A percentile compares a stretch with the other conserved stretches of the same genome.
These are phyloP conservation scores for Metarhizium robertsii DNA, from an alignment of 2,329 filamentous ascomycete genomes.

Conservation along the genomic window DNA sequence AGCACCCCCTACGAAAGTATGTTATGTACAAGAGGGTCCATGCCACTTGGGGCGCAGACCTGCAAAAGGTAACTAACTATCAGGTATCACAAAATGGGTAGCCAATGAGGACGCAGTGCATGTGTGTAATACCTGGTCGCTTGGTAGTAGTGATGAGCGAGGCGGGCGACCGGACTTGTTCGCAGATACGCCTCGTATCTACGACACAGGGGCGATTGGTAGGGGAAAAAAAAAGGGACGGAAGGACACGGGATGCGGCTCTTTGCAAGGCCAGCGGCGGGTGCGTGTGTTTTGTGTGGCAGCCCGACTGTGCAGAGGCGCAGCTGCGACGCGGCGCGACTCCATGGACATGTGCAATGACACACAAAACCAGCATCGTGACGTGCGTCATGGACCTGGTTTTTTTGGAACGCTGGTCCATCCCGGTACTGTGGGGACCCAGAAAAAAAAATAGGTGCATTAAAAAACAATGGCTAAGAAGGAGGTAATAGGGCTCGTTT, in stretches of 20 bases:
- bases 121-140: too few relatives aligned
- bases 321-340: neutral
- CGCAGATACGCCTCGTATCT: neutral
- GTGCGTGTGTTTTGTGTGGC: neutral
- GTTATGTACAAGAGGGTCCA: too few relatives aligned
- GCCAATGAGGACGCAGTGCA: too few relatives aligned
- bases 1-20: neutral
- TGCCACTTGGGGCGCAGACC: too few relatives aligned
- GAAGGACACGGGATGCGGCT: neutral
- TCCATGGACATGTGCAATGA: slow-evolving; percentile 1
- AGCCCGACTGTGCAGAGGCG: neutral
- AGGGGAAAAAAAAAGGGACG: neutral
- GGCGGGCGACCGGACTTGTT: neutral
- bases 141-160: neutral
- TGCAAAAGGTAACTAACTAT: too few relatives aligned
- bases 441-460: too few relatives aligned
- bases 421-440: too few relatives aligned
- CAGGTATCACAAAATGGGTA: neutral
- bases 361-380: slow-evolving; percentile 4
- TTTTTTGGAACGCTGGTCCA: too few relatives aligned
- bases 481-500: too few relatives aligned
- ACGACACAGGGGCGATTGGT: neutral
- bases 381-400: neutral
- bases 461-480: too few relatives aligned
- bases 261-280: neutral